Evolutionary conservation across 768 basidiomycete species (phyloP), one percentile per base, ranked within the genome.

Genomic region (Boletus rubescentipes): DNA sequence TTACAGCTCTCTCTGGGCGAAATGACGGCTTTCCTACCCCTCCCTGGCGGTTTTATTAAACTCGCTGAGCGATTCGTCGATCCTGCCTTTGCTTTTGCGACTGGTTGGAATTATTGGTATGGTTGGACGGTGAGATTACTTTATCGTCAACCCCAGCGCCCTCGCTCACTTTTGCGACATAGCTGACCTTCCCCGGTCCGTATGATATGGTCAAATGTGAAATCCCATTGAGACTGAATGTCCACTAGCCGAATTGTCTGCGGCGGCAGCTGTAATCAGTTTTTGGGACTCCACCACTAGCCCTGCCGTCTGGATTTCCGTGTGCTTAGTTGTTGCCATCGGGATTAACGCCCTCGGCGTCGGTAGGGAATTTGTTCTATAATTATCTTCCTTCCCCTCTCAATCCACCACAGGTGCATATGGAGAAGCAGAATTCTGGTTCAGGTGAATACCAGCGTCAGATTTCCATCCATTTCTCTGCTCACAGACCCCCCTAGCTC

Each of bases 351-450:
- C 15, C n/a, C 23, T 53, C 3, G 51, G 44, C 2, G 44, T 53
- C 3, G 51, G 44, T 46, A 46, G 26, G 51, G 9, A n/a, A 10
- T n/a, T 4, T 34, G 26, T 5, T 18, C 21, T 35, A 14, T 11
- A 0, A 32, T 20, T n/a, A n/a, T 9, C 2, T 11, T 46, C 5
- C 8, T 4, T 12, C 8, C 18, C 5, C 32, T 49, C 9, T 40
- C 37, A n/a, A 7, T 37, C 14, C 8, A 2, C 30, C 30, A 12
- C 20, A 53, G 51, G 51, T 26, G 51, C 45, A 37, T 53, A 53
- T 45, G 51, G 51, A 40, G 51, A 53, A 23, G 9, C 51, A 18
- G 45, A 53, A n/a, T 53, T 53, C 32, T 53, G 52, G 52, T 53
- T 53, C 26, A 42, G 52, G 52, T 53, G 26, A 20, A 20, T 30